These are phyloP conservation scores for Ichthyophonus hoferi DNA, from an alignment of 208 protist genomes.

Conservation along the genomic window DNA sequence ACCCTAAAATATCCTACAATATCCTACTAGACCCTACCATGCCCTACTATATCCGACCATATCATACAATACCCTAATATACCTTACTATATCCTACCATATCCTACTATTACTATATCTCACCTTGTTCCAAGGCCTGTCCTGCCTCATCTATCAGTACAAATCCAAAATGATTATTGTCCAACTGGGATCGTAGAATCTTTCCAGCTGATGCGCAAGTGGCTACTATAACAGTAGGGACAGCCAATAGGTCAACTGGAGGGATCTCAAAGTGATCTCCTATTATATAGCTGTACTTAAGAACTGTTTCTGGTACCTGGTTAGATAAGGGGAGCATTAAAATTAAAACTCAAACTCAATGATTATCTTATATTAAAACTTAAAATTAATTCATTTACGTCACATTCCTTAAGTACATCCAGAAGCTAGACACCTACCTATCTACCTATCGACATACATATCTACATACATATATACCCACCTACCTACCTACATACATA, in stretches of 20 bases:
- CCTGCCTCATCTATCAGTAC: neutral
- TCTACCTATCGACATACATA: no score
- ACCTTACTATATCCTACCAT: no score
- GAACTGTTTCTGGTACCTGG: neutral
- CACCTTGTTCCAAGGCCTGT: neutral
- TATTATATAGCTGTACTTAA: neutral
- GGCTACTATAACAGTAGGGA: neutral
- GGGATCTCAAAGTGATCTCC: neutral
- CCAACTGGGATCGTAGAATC: neutral
- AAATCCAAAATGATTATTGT: neutral
- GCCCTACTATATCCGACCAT: no score
- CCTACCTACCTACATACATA: no score
- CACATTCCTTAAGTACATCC: no score
- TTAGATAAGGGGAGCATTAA: neutral
- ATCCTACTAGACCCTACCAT: no score
- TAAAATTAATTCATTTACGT: neutral
- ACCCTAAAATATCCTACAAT: no score
- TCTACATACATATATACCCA: no score
- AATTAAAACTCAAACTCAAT: neutral
- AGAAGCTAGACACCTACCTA: no score
- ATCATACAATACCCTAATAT: no score
- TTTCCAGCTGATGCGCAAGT: neutral
- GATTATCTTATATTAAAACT: neutral
- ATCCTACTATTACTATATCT: no score
- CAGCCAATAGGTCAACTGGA: neutral